A percentile compares a stretch with the other conserved stretches of the same genome.
Evolutionary conservation across 129 eudicot genomes (phyloP).

Genomic region (Saposhnikovia divaricata): DNA sequence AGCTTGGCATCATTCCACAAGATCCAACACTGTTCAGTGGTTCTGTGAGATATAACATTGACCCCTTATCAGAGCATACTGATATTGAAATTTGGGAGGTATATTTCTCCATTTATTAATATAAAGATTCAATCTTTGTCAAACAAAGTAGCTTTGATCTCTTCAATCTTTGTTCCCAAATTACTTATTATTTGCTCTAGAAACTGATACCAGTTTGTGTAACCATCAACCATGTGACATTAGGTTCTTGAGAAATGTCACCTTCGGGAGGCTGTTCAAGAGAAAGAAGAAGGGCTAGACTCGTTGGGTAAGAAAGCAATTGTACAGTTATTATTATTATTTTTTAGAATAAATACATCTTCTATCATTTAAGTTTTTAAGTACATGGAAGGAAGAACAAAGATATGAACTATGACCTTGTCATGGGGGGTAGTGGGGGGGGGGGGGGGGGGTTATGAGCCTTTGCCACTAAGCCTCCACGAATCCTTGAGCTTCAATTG

Average conservation of each 20-base stretch:
- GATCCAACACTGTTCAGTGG: constrained; percentile 65
- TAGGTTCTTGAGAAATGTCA: constrained; percentile 71
- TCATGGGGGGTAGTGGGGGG: background rate
- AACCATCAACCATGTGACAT: background rate
- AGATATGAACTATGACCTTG: background rate
- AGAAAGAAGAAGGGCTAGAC: constrained; percentile 42
- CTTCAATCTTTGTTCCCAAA: background rate
- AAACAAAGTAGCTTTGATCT: background rate
- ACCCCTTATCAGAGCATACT: constrained; percentile 45
- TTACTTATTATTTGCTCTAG: background rate
- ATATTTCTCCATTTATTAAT: background rate
- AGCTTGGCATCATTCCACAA: constrained; percentile 57
- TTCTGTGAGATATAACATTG: constrained; percentile 56
- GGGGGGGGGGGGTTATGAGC: background rate
- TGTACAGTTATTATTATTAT: background rate
- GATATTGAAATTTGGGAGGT: constrained; percentile 69
- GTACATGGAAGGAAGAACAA: background rate
- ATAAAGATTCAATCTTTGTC: background rate
- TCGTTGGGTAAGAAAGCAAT: constrained; percentile 36
- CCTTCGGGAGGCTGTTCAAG: constrained; percentile 45
- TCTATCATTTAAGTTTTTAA: too few relatives aligned
- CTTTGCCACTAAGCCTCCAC: background rate
- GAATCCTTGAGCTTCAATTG: background rate
- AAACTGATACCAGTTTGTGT: background rate
- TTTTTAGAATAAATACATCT: too few relatives aligned